Conservation (phyloP, 495 filamentous ascomycete species). For the Neurospora sp. region DNA sequence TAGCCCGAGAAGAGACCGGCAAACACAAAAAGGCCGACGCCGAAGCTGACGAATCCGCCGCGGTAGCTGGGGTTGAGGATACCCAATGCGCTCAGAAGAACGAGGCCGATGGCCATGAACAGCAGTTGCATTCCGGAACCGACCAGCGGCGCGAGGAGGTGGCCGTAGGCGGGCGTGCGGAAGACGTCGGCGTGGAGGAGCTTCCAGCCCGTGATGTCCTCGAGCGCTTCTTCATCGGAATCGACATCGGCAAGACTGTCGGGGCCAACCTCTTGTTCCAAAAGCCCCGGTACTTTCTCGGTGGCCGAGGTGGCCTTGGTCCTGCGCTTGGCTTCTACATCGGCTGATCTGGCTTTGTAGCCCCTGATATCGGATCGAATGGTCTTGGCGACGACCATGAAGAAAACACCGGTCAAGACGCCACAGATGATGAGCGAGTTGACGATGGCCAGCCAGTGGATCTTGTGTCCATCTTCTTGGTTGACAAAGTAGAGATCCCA, state of each 20-base stretch:
- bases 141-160: slow-evolving; percentile 73
- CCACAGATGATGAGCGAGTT: slow-evolving; percentile 84
- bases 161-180: slow-evolving; percentile 62
- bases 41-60: slow-evolving; percentile 84
- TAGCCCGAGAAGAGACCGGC: slow-evolving; percentile 90
- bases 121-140: slow-evolving; percentile 86
- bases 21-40: slow-evolving; percentile 76
- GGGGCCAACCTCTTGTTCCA: slow-evolving; percentile 54
- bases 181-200: slow-evolving; percentile 94
- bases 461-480: slow-evolving; percentile 72
- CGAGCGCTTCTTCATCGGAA: slow-evolving; percentile 67
- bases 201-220: slow-evolving; percentile 91
- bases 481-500: slow-evolving; percentile 95
- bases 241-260: slow-evolving; percentile 48
- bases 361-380: slow-evolving; percentile 72
- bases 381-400: slow-evolving; percentile 77
- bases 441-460: slow-evolving; percentile 88
- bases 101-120: slow-evolving; percentile 72
- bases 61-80: slow-evolving; percentile 86
- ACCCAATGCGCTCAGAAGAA: slow-evolving; percentile 72
- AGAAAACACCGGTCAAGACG: slow-evolving; percentile 71
- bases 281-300: slow-evolving; percentile 32
- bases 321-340: slow-evolving; percentile 10
- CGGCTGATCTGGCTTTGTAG: slow-evolving; percentile 37
- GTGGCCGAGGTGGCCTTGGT: slow-evolving; percentile 38